Evolutionary conservation across 2,329 filamentous ascomycete genomes (phyloP).

Genomic region (Davidsoniella australis): DNA sequence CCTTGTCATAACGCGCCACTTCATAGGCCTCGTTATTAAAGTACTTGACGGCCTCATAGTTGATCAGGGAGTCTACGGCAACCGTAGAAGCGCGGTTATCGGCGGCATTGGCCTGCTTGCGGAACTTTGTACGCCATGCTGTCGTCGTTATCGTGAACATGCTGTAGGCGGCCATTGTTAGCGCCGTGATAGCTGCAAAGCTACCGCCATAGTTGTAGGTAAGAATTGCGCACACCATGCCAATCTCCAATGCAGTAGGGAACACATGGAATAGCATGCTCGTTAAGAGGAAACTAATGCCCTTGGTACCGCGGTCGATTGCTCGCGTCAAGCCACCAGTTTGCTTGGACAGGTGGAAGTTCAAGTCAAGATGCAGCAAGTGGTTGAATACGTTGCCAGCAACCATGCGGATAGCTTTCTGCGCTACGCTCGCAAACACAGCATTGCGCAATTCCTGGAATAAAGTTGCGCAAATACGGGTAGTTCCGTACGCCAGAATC

Average conservation of each 20-base stretch:
- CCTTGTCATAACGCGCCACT: slow-evolving; percentile 74
- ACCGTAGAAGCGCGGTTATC: slow-evolving; percentile 93
- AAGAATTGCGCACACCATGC: slow-evolving; percentile 87
- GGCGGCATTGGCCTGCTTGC: slow-evolving; percentile 84
- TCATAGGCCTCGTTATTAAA: slow-evolving; percentile 99
- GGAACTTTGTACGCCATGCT: slow-evolving; percentile 91
- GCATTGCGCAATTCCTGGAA: slow-evolving; percentile 93
- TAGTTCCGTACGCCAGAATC: slow-evolving; percentile 82
- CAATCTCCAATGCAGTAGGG: slow-evolving; percentile 83
- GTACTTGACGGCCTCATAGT: slow-evolving; percentile 98
- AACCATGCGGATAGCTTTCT: slow-evolving; percentile 86
- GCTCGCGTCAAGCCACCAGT: slow-evolving; percentile 87
- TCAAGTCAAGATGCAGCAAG: slow-evolving; percentile 70
- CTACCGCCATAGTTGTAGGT: slow-evolving; percentile 88
- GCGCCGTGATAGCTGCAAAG: slow-evolving; percentile 77
- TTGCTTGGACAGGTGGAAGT: slow-evolving; percentile 86
- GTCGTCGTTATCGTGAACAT: slow-evolving; percentile 97
- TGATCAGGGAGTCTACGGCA: slow-evolving; percentile 90
- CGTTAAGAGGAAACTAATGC: slow-evolving; percentile 89
- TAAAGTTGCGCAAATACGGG: slow-evolving; percentile 71
- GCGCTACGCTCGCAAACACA: slow-evolving; percentile 88
- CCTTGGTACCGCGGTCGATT: slow-evolving; percentile 93
- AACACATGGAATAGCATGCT: slow-evolving; percentile 98
- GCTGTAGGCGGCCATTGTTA: slow-evolving; percentile 86
- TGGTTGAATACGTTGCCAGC: slow-evolving; percentile 88